phyloP scores from a whole-genome alignment of 129 eudicot genomes.

The Pulicaria dysenterica region DNA sequence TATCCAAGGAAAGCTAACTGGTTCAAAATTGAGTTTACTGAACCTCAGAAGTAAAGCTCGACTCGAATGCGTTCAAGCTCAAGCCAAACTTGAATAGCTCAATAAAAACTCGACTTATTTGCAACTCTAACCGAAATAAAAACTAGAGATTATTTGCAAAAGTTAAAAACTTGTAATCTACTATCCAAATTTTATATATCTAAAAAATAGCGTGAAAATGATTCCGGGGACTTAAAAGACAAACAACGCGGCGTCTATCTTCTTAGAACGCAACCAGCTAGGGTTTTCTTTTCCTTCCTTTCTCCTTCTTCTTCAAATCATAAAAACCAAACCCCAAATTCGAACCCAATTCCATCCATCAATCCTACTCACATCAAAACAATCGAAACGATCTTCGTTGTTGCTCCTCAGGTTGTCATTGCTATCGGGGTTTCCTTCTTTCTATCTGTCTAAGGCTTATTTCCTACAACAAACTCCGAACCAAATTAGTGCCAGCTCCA shows the following conservation, averaged over 20 bases:
- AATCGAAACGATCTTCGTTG: conserved; percentile 8
- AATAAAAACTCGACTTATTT: no score
- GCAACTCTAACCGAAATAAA: no score
- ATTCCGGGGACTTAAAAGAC: conserved; percentile 17
- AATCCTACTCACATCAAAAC: not conserved
- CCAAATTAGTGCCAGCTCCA: not conserved
- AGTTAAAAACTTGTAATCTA: no score
- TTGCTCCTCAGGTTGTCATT: conserved; percentile 17
- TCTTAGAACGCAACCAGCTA: conserved; percentile 31
- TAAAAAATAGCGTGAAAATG: not conserved
- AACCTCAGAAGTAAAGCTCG: no score
- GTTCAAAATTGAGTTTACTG: no score
- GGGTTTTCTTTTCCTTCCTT: conserved; percentile 28
- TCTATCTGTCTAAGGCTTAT: conserved; percentile 1
- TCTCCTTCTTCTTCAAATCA: conserved; percentile 14
- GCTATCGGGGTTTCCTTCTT: not conserved
- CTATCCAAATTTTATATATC: no score
- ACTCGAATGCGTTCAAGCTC: no score
- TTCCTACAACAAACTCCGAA: not conserved
- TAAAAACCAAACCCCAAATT: conserved; percentile 20
- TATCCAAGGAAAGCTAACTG: no score
- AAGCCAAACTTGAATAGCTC: no score
- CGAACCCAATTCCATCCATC: not conserved
- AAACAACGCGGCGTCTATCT: conserved; percentile 37
- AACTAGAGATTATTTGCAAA: no score